Conservation (phyloP, 2,329 filamentous ascomycete genomes). For the Phyllosticta paracitricarpa region DNA sequence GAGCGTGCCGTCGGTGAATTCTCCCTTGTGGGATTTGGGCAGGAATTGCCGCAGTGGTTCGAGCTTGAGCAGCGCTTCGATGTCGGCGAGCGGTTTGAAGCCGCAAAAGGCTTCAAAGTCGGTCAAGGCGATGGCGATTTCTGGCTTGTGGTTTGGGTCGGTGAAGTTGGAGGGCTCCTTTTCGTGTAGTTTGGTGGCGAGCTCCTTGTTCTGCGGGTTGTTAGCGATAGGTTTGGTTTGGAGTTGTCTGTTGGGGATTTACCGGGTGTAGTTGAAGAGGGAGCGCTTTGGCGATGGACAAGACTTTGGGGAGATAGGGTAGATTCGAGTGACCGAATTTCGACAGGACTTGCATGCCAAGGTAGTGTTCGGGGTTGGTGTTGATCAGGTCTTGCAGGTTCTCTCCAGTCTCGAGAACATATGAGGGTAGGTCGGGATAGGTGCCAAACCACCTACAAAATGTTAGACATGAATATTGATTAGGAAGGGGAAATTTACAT, state of each 20-base stretch:
- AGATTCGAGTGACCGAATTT: slow-evolving; percentile 54
- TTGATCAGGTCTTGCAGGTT: slow-evolving; percentile 55
- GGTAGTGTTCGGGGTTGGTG: slow-evolving; percentile 48
- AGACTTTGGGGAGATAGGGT: slow-evolving; percentile 65
- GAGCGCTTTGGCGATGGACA: slow-evolving; percentile 66
- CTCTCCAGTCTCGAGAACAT: slow-evolving; percentile 52
- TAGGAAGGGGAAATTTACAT: slow-evolving; percentile 25
- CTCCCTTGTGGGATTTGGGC: slow-evolving; percentile 36
- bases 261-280: slow-evolving; percentile 63
- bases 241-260: slow-evolving; percentile 3
- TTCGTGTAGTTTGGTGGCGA: slow-evolving; percentile 54
- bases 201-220: slow-evolving; percentile 44
- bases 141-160: slow-evolving; percentile 69
- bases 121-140: slow-evolving; percentile 62
- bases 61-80: slow-evolving; percentile 56
- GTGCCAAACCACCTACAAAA: slow-evolving; percentile 56
- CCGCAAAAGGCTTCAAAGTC: slow-evolving; percentile 69
- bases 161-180: slow-evolving; percentile 56
- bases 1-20: slow-evolving; percentile 51
- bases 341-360: slow-evolving; percentile 52
- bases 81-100: slow-evolving; percentile 56
- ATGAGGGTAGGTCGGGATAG: slow-evolving; percentile 55
- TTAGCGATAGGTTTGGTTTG: slow-evolving; percentile 11
- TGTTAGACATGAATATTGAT: background rate
- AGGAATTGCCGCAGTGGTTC: slow-evolving; percentile 46